Conservation (phyloP, 805 yeast genomes). For the Myxozyma neotropica region DNA sequence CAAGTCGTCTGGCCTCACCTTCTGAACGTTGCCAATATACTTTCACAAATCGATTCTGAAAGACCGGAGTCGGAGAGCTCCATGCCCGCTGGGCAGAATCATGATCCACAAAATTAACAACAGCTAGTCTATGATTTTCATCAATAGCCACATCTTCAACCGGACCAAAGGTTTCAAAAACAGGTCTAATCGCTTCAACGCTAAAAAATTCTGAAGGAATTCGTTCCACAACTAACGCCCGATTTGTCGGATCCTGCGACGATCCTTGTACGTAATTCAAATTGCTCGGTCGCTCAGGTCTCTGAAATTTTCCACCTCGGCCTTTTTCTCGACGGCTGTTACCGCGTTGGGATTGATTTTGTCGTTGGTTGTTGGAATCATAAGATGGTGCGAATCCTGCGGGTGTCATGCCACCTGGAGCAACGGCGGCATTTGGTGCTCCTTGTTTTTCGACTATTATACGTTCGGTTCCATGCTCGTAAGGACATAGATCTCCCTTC, state of each 20-base stretch:
- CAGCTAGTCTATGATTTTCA: conserved; percentile 41
- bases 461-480: conserved; percentile 32
- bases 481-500: conserved; percentile 34
- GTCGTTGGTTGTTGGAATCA: background rate
- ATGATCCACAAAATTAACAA: conserved; percentile 46
- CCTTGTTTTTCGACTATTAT: conserved; percentile 19
- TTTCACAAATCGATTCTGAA: conserved; percentile 54
- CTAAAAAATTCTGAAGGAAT: conserved; percentile 49
- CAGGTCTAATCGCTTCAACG: conserved; percentile 42
- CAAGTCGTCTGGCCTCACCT: conserved; percentile 13
- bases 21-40: conserved; percentile 47
- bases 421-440: background rate
- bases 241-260: conserved; percentile 36
- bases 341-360: conserved; percentile 11
- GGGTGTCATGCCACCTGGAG: background rate
- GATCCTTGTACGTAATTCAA: conserved; percentile 15
- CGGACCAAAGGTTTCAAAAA: conserved; percentile 50
- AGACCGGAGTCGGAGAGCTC: conserved; percentile 49
- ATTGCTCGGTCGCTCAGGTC: conserved; percentile 6
- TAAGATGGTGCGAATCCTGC: background rate
- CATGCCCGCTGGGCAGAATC: conserved; percentile 50
- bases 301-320: conserved; percentile 4
- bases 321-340: conserved; percentile 11
- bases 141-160: conserved; percentile 42
- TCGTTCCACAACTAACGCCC: conserved; percentile 47